phyloP scores from a whole-genome alignment of 805 yeast species.

The Groenewaldozyma salmanticensis region DNA sequence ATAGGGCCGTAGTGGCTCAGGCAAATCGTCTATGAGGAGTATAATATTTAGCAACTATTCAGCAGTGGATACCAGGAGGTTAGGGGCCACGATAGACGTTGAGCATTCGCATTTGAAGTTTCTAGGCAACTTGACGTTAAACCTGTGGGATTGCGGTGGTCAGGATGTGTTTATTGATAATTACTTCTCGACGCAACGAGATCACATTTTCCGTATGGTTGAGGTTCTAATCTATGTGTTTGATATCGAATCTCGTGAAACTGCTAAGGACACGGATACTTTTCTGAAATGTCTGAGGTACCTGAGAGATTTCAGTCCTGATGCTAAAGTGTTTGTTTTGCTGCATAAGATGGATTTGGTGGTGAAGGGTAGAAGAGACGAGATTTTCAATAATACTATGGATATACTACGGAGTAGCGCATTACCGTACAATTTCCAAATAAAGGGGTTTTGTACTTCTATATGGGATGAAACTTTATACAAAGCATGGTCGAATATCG shows the following conservation, averaged over 20 bases:
- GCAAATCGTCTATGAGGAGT: slow-evolving; percentile 95
- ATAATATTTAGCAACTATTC: slow-evolving; percentile 93
- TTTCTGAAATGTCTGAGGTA: slow-evolving; percentile 77
- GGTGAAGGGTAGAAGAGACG: slow-evolving; percentile 74
- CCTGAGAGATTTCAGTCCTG: slow-evolving; percentile 74
- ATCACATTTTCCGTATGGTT: slow-evolving; percentile 89
- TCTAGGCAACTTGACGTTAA: slow-evolving; percentile 88
- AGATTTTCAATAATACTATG: slow-evolving; percentile 77
- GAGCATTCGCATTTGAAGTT: slow-evolving; percentile 92
- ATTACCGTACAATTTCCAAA: slow-evolving; percentile 53
- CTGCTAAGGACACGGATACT: slow-evolving; percentile 86
- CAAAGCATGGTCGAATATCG: slow-evolving; percentile 95
- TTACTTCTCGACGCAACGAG: slow-evolving; percentile 78
- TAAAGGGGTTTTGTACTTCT: slow-evolving; percentile 86
- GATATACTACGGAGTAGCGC: slow-evolving; percentile 68
- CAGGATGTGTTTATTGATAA: slow-evolving; percentile 96
- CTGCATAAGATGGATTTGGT: slow-evolving; percentile 96
- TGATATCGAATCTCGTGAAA: slow-evolving; percentile 89
- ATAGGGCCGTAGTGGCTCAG: slow-evolving; percentile 92
- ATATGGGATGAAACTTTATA: slow-evolving; percentile 96
- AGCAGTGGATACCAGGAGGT: slow-evolving; percentile 88
- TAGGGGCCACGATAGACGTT: slow-evolving; percentile 98
- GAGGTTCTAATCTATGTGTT: slow-evolving; percentile 94
- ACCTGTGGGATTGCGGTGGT: slow-evolving; percentile 93
- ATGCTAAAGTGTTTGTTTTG: slow-evolving; percentile 82